These are phyloP conservation scores for Globisporangium camurandrum DNA, from an alignment of 352 stramenopile species.

Conservation along the genomic window DNA sequence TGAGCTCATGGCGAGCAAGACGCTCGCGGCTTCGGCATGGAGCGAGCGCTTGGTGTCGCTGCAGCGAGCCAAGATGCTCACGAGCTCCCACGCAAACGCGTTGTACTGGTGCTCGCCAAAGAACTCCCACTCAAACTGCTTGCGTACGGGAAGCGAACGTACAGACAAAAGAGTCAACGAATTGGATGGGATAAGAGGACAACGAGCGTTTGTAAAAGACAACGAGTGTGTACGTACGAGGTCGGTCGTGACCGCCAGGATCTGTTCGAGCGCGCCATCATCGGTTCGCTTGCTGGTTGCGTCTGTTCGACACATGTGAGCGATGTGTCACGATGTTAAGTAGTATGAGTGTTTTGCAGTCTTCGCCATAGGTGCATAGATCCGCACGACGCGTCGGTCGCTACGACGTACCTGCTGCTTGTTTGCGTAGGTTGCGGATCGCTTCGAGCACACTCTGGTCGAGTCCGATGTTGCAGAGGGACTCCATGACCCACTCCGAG, in stretches of 20 bases:
- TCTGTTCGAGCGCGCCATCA: not conserved
- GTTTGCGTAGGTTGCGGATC: slow-evolving; percentile 10
- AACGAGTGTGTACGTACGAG: not conserved
- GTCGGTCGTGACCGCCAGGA: slow-evolving; percentile 4
- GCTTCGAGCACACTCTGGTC: slow-evolving; percentile 7
- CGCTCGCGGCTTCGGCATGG: slow-evolving; percentile 17
- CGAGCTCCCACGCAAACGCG: slow-evolving; percentile 16
- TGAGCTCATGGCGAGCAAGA: slow-evolving; percentile 27
- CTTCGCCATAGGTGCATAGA: not conserved
- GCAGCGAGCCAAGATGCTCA: slow-evolving; percentile 18
- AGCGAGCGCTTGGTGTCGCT: slow-evolving; percentile 19
- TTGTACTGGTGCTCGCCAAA: slow-evolving; percentile 16
- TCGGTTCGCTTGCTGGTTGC: not conserved
- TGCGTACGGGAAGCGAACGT: no score
- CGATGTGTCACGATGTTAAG: not conserved
- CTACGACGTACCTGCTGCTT: slow-evolving; percentile 10
- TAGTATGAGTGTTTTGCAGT: no score
- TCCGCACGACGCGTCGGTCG: no score
- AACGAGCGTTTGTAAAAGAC: not conserved
- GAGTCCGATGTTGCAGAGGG: slow-evolving; percentile 1
- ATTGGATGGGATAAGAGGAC: not conserved
- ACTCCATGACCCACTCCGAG: slow-evolving; percentile 14
- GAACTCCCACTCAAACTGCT: slow-evolving; percentile 37
- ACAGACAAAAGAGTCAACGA: no score
- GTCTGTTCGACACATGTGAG: not conserved